Percentiles rank a stretch among this genome's conserved stretches.
Evolutionary conservation across 1,284 basidiomycete species (phyloP).

Genomic region (Ustilago tritici): DNA sequence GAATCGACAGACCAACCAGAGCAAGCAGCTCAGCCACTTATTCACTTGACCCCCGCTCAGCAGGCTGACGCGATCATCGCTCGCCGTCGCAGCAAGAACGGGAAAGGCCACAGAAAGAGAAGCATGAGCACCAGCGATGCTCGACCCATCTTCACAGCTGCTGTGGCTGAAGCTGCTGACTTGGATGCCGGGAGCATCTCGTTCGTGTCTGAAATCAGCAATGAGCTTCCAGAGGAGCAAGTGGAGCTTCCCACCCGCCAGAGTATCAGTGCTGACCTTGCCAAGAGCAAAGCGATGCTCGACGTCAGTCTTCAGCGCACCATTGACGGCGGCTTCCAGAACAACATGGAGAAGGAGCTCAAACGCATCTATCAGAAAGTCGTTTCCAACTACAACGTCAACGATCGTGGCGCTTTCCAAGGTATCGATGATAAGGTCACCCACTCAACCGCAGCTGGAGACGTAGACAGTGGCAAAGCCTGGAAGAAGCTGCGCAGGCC

Average conservation of each 20-base stretch:
- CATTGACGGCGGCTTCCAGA: conserved; percentile 58
- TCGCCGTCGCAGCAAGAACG: conserved; percentile 59
- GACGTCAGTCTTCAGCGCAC: conserved; percentile 57
- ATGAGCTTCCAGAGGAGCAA: conserved; percentile 26
- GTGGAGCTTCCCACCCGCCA: conserved; percentile 46
- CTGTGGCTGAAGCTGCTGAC: conserved; percentile 9
- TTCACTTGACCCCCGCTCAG: conserved; percentile 55
- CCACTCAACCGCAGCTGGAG: conserved; percentile 79
- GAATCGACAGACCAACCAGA: not conserved
- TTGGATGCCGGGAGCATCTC: conserved; percentile 16
- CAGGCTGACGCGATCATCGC: conserved; percentile 64
- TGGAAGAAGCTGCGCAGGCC: conserved; percentile 89
- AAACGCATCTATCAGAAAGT: conserved; percentile 60
- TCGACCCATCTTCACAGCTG: conserved; percentile 39
- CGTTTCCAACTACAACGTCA: conserved; percentile 72
- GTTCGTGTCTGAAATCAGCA: conserved; percentile 10
- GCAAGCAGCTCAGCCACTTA: not conserved
- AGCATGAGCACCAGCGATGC: conserved; percentile 61
- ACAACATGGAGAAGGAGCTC: conserved; percentile 58
- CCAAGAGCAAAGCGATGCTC: conserved; percentile 54
- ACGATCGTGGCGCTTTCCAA: conserved; percentile 62
- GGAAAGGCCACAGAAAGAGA: conserved; percentile 39
- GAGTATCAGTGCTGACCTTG: conserved; percentile 57
- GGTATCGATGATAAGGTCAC: conserved; percentile 72
- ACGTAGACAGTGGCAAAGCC: conserved; percentile 83